Conservation (phyloP, 2,329 filamentous ascomycete genomes). For the Alternaria sp. region DNA sequence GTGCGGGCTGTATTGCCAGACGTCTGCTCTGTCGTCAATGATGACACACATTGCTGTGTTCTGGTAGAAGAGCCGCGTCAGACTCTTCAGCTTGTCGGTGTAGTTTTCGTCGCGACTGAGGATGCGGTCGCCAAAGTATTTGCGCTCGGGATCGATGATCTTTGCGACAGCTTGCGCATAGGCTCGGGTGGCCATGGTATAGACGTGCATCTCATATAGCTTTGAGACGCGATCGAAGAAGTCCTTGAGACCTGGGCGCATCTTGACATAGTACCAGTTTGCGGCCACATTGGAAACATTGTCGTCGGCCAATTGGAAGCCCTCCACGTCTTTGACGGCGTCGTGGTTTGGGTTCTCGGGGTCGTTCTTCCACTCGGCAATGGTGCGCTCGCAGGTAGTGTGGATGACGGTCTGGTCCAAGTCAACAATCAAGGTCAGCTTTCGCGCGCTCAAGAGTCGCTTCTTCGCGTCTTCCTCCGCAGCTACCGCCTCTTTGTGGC, state of each 20-base stretch:
- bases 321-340: constrained; percentile 85
- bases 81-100: constrained; percentile 87
- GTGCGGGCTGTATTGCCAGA: constrained; percentile 93
- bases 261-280: constrained; percentile 95
- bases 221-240: constrained; percentile 82
- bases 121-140: constrained; percentile 91
- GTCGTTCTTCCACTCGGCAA: constrained; percentile 94
- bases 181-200: constrained; percentile 98
- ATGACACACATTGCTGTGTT: constrained; percentile 99
- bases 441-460: constrained; percentile 79
- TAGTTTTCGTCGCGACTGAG: constrained; percentile 98
- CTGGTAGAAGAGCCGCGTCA: constrained; percentile 91
- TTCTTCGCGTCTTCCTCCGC: constrained; percentile 88
- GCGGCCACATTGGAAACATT: constrained; percentile 47
- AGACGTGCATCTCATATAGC: constrained; percentile 95
- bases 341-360: constrained; percentile 88
- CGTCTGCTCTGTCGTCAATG: constrained; percentile 95
- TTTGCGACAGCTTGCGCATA: constrained; percentile 92
- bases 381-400: constrained; percentile 94
- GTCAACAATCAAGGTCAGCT: constrained; percentile 94
- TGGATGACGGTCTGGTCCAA: constrained; percentile 99
- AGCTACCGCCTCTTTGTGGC: constrained; percentile 78
- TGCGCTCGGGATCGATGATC: constrained; percentile 89
- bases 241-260: constrained; percentile 83
- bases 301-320: constrained; percentile 90